Percentiles rank a stretch among this genome's conserved stretches.
These are phyloP conservation scores for Penicillium brevicompactum DNA, from an alignment of 2,329 filamentous ascomycete genomes.

Conservation along the genomic window DNA sequence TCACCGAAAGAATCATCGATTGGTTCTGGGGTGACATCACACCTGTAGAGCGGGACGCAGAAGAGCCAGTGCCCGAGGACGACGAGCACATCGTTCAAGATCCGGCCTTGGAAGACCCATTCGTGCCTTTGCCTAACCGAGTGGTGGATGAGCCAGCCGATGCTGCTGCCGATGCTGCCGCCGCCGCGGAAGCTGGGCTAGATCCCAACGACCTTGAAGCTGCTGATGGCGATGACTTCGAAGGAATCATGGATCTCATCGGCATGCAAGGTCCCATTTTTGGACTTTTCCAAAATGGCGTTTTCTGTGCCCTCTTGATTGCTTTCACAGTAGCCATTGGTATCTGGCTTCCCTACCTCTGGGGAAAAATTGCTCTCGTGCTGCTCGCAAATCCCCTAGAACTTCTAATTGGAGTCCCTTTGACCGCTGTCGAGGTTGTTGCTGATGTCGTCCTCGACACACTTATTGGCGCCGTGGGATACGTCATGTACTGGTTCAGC, in stretches of 20 bases:
- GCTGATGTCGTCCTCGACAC: conserved; percentile 81
- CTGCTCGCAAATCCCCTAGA: conserved; percentile 75
- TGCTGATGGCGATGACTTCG: conserved; percentile 80
- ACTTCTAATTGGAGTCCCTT: conserved; percentile 66
- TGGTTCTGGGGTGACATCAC: conserved; percentile 51
- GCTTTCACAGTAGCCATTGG: conserved; percentile 82
- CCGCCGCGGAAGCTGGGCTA: conserved; percentile 58
- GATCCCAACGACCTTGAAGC: conserved; percentile 64
- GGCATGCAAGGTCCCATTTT: conserved; percentile 93
- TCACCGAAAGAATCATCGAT: conserved; percentile 34
- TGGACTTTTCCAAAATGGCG: conserved; percentile 88
- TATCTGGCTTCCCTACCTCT: conserved; percentile 88
- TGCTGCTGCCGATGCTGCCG: conserved; percentile 8
- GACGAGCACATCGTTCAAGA: conserved; percentile 65
- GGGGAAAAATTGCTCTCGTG: conserved; percentile 81
- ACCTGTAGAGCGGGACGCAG: conserved; percentile 23
- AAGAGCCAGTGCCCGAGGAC: conserved; percentile 50
- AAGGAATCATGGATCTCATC: conserved; percentile 92
- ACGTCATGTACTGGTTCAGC: conserved; percentile 45
- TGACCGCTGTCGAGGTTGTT: conserved; percentile 70
- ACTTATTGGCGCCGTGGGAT: conserved; percentile 65
- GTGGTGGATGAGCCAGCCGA: conserved; percentile 11
- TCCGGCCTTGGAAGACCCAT: conserved; percentile 61
- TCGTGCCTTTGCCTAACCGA: conserved; percentile 55
- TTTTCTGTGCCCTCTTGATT: conserved; percentile 90